Evolutionary conservation across 1,284 basidiomycete genomes (phyloP).

Genomic region (Vanrija sp.): DNA sequence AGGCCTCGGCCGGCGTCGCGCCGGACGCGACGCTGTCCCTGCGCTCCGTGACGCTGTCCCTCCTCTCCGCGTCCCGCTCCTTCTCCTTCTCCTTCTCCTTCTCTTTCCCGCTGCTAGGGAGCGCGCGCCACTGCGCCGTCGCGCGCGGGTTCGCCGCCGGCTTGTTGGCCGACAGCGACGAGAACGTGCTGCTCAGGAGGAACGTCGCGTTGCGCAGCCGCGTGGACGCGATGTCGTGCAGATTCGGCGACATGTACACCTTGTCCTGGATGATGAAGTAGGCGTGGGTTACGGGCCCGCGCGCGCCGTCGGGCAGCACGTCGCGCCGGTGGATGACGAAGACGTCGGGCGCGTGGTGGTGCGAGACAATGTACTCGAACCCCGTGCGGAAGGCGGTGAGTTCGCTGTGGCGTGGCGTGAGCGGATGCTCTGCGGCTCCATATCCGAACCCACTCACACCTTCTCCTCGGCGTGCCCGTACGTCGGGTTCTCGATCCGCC

Average conservation of each 20-base stretch:
- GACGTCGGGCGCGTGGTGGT: slow-evolving; percentile 37
- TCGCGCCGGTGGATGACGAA: slow-evolving; percentile 41
- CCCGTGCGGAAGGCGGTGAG: slow-evolving; percentile 32
- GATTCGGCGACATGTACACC: slow-evolving; percentile 39
- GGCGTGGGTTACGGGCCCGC: slow-evolving; percentile 27
- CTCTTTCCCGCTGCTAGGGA: slow-evolving; percentile 9
- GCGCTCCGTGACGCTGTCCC: not conserved
- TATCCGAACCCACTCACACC: slow-evolving; percentile 21
- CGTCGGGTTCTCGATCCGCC: slow-evolving; percentile 32
- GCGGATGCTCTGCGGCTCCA: too few species aligned
- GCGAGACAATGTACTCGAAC: slow-evolving; percentile 44
- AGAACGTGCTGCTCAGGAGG: slow-evolving; percentile 36
- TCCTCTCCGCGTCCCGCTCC: not conserved
- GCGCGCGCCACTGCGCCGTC: slow-evolving; percentile 32
- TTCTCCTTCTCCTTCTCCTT: not conserved
- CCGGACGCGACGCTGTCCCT: not conserved
- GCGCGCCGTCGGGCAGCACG: slow-evolving; percentile 24
- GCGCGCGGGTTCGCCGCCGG: slow-evolving; percentile 41
- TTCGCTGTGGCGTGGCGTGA: slow-evolving; percentile 21
- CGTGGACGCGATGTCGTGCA: slow-evolving; percentile 33
- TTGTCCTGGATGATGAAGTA: slow-evolving; percentile 43
- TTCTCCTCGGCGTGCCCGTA: slow-evolving; percentile 43
- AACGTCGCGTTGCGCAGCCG: slow-evolving; percentile 27
- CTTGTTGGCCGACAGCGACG: slow-evolving; percentile 25
- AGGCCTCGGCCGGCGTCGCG: not conserved